These are phyloP conservation scores for Alternaria hordeiaustralica DNA, from an alignment of 2,329 filamentous ascomycete species.

Conservation along the genomic window DNA sequence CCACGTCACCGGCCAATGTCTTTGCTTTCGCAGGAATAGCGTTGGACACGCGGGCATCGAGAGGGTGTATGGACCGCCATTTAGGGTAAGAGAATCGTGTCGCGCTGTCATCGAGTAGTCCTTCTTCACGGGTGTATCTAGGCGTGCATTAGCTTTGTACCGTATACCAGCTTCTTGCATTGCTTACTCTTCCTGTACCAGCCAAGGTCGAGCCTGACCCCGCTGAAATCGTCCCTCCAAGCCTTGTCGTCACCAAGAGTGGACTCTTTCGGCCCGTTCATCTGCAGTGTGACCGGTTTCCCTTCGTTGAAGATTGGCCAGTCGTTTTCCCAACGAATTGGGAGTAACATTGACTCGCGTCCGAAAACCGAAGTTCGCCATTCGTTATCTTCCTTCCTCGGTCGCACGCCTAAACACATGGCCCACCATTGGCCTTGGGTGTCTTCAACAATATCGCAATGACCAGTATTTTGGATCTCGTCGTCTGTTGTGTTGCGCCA, in stretches of 20 bases:
- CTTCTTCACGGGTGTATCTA: conserved; percentile 56
- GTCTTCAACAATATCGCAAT: conserved; percentile 37
- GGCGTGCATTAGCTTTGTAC: conserved; percentile 46
- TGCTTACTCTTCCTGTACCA: conserved; percentile 24
- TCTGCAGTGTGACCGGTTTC: conserved; percentile 49
- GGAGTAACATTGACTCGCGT: conserved; percentile 59
- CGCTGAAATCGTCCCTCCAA: conserved; percentile 16
- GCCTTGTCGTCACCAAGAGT: conserved; percentile 12
- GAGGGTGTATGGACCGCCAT: conserved; percentile 61
- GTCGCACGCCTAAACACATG: conserved; percentile 46
- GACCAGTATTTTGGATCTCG: conserved; percentile 43
- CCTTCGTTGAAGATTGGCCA: conserved; percentile 61
- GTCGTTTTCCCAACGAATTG: conserved; percentile 58
- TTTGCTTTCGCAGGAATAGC: conserved; percentile 63
- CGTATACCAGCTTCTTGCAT: conserved; percentile 27
- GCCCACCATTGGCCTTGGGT: conserved; percentile 32
- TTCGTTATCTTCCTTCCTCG: conserved; percentile 6
- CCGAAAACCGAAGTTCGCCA: conserved; percentile 34
- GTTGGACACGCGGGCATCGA: conserved; percentile 59
- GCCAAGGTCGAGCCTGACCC: conserved; percentile 11
- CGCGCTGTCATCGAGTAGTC: conserved; percentile 57
- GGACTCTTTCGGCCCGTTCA: conserved; percentile 36
- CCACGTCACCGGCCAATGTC: conserved; percentile 52
- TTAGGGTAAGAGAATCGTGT: conserved; percentile 55
- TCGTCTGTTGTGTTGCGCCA: conserved; percentile 42